Conservation (phyloP, 139 green algal genomes). For the Marvania coccoides region DNA sequence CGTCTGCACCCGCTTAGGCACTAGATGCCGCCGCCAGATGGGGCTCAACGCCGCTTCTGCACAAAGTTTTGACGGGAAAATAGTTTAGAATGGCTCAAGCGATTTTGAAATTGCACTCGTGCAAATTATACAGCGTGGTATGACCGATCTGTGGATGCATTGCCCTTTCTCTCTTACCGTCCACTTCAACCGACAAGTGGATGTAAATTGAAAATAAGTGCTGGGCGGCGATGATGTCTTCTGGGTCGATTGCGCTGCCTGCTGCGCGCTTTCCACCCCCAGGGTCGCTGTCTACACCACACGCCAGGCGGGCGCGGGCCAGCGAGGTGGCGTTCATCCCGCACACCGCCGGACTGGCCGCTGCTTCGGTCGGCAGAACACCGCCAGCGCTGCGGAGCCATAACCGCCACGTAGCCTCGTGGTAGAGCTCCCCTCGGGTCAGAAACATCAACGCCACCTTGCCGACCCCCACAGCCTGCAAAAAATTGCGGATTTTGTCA, state of each 20-base stretch:
- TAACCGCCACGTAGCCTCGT: constrained; percentile 10
- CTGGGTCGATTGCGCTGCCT: neutral
- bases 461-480: neutral
- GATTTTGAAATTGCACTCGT: too few species aligned
- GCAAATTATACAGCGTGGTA: too few species aligned
- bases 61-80: too few species aligned
- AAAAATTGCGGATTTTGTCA: too few species aligned
- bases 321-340: neutral
- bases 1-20: neutral
- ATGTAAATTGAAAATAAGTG: constrained; percentile 30
- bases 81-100: neutral
- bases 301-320: neutral
- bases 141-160: too few species aligned
- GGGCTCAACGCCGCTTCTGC: neutral
- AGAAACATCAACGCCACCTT: constrained; percentile 28
- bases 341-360: neutral
- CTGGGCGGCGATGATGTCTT: constrained; percentile 8
- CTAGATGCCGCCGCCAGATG: neutral
- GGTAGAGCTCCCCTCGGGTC: constrained; percentile 17
- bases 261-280: neutral
- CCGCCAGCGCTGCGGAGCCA: constrained; percentile 7
- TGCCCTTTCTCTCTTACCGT: too few species aligned
- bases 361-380: neutral
- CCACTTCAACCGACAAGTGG: constrained; percentile 3
- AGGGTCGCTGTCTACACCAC: neutral